These are phyloP conservation scores for Rhizopogon vinicolor DNA, from an alignment of 768 basidiomycete species.

Conservation along the genomic window DNA sequence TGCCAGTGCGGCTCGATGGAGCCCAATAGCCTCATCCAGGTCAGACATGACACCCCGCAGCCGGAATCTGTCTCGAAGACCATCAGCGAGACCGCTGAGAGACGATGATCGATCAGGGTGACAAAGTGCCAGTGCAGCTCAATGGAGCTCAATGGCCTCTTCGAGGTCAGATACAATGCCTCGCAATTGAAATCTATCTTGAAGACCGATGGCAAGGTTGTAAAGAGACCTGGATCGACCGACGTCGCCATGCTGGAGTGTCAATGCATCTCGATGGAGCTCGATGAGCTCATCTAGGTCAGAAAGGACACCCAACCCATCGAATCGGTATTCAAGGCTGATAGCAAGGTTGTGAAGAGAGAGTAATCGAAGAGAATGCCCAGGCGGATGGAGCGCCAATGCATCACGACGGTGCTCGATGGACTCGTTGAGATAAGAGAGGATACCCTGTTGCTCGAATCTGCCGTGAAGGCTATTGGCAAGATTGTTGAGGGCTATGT, in stretches of 20 bases:
- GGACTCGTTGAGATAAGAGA: not conserved
- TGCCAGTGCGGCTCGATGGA: not conserved
- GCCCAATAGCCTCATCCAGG: not conserved
- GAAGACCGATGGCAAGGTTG: conserved; percentile 6
- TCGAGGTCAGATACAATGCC: not conserved
- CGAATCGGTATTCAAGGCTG: not conserved
- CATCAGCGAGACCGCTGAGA: not conserved
- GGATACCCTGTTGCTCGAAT: not conserved
- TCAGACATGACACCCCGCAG: not conserved
- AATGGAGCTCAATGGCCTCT: not conserved
- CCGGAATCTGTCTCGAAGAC: not conserved
- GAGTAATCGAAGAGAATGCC: not conserved
- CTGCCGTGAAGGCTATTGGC: not conserved
- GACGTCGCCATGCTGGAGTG: conserved; percentile 6
- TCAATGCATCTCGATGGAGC: conserved; percentile 7
- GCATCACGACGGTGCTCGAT: not conserved
- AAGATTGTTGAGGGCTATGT: not conserved
- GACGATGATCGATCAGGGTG: not conserved
- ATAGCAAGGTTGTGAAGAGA: not conserved
- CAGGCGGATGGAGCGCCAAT: not conserved
- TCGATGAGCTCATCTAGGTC: conserved; percentile 11
- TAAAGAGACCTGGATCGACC: conserved; percentile 7
- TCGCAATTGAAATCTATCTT: not conserved
- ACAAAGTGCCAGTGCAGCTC: not conserved
- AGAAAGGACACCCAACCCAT: not conserved